Evolutionary conservation across 495 filamentous ascomycete species (phyloP), one percentile per base, ranked within the genome.

Genomic region (Tuber calosporum): DNA sequence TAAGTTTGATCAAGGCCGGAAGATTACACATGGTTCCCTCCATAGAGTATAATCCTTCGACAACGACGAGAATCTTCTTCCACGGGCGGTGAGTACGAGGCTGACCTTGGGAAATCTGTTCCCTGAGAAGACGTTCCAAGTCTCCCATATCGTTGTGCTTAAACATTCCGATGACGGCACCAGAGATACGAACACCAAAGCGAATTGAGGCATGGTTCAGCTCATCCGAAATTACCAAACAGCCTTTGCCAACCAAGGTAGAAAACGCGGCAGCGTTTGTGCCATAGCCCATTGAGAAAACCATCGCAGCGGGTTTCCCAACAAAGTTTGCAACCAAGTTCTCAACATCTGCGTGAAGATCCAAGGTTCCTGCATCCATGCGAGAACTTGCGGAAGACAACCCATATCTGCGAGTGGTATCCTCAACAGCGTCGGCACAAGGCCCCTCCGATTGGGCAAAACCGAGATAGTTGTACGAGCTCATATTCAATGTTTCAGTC

Each of bases 1-100:
- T 97, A 78, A 99, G 86, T 48, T 85, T 86, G 73, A 99, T 82
- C 58, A 99, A 83, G 73, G 92, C 92, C 20, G 94, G 95, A 40
- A 99, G 88, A 80, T 99, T 94, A 82, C 91, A 93, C 94, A 99
- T 97, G 66, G 94, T 97, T 41, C 95, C 95, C 83, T 99, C 95
- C 95, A 99, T 99, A 2, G 94, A 97, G 85, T 99, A 99, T 0
- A 99, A 87, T 73, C 95, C 95, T 82, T 99, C 95, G 48, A 99
- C 93, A 43, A 94, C 93, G 69, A 99, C 92, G 67, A 99, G 84
- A 74, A 99, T 98, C 87, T 97, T 98, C 86, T 94, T 96, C 95
- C 95, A 99, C 17, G 95, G 95, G 13, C 95, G 90, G 81, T 99
- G 95, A 30, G 94, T 98, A 73, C 95, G 90, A 39, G 96, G 96